Evolutionary conservation across 176 grass and related monocot genomes (phyloP).

Genomic region (Oryza punctata): DNA sequence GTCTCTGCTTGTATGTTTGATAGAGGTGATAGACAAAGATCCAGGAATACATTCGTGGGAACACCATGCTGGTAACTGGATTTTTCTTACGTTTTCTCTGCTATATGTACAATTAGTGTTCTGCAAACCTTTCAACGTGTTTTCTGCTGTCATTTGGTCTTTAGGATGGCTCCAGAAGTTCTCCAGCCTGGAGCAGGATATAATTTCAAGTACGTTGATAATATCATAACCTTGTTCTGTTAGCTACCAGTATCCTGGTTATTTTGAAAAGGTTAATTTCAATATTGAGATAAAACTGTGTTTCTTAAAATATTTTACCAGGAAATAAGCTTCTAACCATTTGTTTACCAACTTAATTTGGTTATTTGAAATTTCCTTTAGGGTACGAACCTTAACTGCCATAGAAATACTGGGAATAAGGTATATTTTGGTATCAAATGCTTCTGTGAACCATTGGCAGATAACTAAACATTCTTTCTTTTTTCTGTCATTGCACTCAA

Average conservation of each 20-base stretch:
- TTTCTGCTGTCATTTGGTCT: neutral
- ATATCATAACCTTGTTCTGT: neutral
- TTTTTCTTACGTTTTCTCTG: slow-evolving; percentile 8
- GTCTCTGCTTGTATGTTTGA: slow-evolving; percentile 97
- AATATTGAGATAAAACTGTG: neutral
- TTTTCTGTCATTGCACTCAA: neutral
- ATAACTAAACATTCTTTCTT: neutral
- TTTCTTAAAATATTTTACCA: neutral
- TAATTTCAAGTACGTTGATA: neutral
- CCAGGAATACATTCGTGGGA: slow-evolving; percentile 95
- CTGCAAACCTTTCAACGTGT: neutral
- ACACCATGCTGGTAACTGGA: slow-evolving; percentile 83
- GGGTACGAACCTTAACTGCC: neutral
- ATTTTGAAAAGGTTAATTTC: neutral
- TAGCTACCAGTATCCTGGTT: slow-evolving; percentile 21
- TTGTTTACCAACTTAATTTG: neutral
- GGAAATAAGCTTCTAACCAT: neutral
- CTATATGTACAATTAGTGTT: neutral
- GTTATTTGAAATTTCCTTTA: neutral
- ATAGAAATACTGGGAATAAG: neutral
- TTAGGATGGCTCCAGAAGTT: neutral
- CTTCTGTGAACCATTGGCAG: neutral
- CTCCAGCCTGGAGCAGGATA: neutral
- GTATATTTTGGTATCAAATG: neutral
- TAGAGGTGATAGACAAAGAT: slow-evolving; percentile 88